phyloP scores from a whole-genome alignment of 2,329 filamentous ascomycete genomes.

The Chlorencoelia australis region DNA sequence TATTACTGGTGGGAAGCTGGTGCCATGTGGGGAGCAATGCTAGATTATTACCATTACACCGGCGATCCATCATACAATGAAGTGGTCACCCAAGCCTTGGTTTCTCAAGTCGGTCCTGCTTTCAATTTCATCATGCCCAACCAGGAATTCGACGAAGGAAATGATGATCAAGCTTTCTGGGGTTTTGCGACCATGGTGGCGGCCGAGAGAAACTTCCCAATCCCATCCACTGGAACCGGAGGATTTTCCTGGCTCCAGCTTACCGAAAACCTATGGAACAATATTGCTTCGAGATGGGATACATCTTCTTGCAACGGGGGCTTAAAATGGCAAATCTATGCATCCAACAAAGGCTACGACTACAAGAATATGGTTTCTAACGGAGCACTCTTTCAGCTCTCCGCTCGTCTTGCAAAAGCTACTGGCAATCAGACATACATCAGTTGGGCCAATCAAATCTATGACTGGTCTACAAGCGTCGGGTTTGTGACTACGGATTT shows the following conservation, averaged over 20 bases:
- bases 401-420: constrained; percentile 61
- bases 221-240: constrained; percentile 38
- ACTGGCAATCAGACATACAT: constrained; percentile 56
- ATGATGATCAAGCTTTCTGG: constrained; percentile 71
- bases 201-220: constrained; percentile 57
- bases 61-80: constrained; percentile 52
- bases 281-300: constrained; percentile 64
- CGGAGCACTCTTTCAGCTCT: constrained; percentile 73
- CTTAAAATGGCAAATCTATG: constrained; percentile 72
- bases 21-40: constrained; percentile 55
- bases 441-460: constrained; percentile 58
- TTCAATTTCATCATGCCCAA: constrained; percentile 49
- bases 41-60: constrained; percentile 61
- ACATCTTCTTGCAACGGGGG: constrained; percentile 57
- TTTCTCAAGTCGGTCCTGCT: constrained; percentile 48
- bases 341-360: constrained; percentile 64
- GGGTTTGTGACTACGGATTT: constrained; percentile 43
- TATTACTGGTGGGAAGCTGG: constrained; percentile 51
- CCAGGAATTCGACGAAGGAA: constrained; percentile 53
- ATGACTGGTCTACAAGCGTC: constrained; percentile 50
- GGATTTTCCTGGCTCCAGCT: constrained; percentile 58
- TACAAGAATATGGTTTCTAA: constrained; percentile 82
- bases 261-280: constrained; percentile 62
- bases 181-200: constrained; percentile 57
- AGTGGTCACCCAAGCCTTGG: constrained; percentile 46